Evolutionary conservation across 352 stramenopile genomes (phyloP).

Genomic region (Halophytophthora polymorphica): DNA sequence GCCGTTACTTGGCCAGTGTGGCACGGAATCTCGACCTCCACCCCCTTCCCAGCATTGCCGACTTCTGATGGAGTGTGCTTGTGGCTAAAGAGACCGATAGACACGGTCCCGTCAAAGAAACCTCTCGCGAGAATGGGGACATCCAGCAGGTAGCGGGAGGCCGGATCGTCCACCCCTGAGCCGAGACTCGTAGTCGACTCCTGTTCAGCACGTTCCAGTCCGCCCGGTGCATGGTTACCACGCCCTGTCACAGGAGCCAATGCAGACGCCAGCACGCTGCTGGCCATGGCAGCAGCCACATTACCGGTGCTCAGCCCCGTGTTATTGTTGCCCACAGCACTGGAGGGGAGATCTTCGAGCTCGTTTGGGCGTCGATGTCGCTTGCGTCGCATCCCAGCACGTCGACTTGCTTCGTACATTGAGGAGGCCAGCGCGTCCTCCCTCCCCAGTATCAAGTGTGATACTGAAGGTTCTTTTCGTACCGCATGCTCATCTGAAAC

Average conservation of each 20-base stretch:
- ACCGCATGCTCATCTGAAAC: neutral
- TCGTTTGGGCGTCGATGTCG: constrained; percentile 11
- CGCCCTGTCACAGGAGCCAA: constrained; percentile 25
- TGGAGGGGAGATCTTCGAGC: constrained; percentile 11
- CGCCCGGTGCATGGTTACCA: constrained; percentile 1
- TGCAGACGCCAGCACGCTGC: constrained; percentile 25
- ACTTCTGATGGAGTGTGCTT: constrained; percentile 16
- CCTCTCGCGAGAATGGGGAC: constrained; percentile 53
- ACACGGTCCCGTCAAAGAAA: constrained; percentile 44
- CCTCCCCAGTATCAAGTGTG: constrained; percentile 45
- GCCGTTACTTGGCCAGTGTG: constrained; percentile 44
- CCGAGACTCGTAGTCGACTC: constrained; percentile 8
- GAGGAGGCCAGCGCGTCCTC: constrained; percentile 31
- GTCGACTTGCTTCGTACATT: constrained; percentile 23
- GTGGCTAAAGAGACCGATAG: constrained; percentile 23
- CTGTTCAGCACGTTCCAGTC: neutral
- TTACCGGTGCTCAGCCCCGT: constrained; percentile 14
- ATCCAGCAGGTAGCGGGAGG: constrained; percentile 46
- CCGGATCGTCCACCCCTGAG: constrained; percentile 1
- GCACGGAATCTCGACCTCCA: constrained; percentile 19
- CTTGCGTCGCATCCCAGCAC: constrained; percentile 27
- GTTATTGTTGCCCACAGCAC: constrained; percentile 1
- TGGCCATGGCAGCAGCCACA: constrained; percentile 14
- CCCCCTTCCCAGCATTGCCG: constrained; percentile 2
- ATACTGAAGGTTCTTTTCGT: constrained; percentile 19